Base-by-base conservation (phyloP, 1,284 basidiomycete genomes). In the Thecaphora thlaspeos region DNA sequence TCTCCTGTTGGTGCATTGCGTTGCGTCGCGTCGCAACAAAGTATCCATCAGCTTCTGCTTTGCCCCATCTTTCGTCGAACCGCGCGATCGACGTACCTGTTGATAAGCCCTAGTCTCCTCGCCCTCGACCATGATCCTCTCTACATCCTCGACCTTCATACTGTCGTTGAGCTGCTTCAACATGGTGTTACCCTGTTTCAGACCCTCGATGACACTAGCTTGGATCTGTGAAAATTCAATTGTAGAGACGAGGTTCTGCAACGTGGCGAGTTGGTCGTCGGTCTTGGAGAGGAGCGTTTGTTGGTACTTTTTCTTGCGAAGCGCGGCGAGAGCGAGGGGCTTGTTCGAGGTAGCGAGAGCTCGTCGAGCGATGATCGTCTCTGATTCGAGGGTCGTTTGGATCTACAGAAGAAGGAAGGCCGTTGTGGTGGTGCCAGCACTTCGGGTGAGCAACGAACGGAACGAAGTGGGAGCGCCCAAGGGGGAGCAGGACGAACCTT, bases 181-280 rank as follows among this genome's bases (percentile, higher is more conserved):
- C 0, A 96, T 92, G 40, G 89, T 87, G 63, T 90, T 95, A 2
- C 94, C 94, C 80, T 94, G 90, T 78, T 91, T 85, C 39, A 98
- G 80, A 9, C 94, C 94, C 79, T 91, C 90, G 43, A 97, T 77
- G 17, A 98, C 89, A 4, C 91, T 90, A 40, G 90, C 87, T 79
- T 98, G 90, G 40, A 98, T 87, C 52, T 94, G 83, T 0, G 94
- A 91, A 81, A 95, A 97, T 78, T 98, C 94, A 73, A 98, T 96
- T 0, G 88, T 90, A 9, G 89, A 89, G 5, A 95, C 94, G 41
- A 98, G 82, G 64, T 91, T 87, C 79, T 97, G 91, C 46, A 98
- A 79, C 46, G 86, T 91, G 80, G 89, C 88, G 17, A 98, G 80
- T 75, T 98, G 94, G 4, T 82, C 81, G 73, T 98, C 94, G 0